Evolutionary conservation across 441 rosid genomes (phyloP).

Genomic region (Breynia disticha): DNA sequence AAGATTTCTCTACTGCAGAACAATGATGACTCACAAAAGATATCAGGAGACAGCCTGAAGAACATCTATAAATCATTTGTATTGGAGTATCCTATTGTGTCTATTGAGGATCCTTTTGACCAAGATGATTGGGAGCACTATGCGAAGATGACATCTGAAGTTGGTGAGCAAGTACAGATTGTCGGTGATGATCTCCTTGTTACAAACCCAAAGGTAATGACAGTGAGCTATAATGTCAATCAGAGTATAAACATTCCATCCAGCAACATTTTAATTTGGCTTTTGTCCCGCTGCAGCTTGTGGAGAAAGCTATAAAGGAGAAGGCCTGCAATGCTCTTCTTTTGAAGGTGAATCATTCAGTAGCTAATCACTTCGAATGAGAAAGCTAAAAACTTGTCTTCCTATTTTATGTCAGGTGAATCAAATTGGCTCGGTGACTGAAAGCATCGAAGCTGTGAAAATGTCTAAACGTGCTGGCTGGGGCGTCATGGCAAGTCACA

Average conservation of each 20-base stretch:
- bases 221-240: not conserved
- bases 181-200: constrained; percentile 94
- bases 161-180: constrained; percentile 68
- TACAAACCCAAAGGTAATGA: constrained; percentile 82
- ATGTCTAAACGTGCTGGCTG: constrained; percentile 93
- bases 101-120: constrained; percentile 97
- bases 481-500: constrained; percentile 95
- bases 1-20: constrained; percentile 28
- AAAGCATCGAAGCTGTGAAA: constrained; percentile 94
- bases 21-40: constrained; percentile 77
- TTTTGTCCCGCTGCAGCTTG: constrained; percentile 41
- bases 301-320: constrained; percentile 76
- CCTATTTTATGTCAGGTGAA: constrained; percentile 47
- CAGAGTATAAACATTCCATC: no score
- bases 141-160: constrained; percentile 59
- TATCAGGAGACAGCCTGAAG: constrained; percentile 77
- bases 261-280: not conserved
- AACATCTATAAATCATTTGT: constrained; percentile 84
- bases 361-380: not conserved
- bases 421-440: constrained; percentile 94
- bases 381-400: not conserved
- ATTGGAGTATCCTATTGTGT: constrained; percentile 84
- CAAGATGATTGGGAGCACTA: constrained; percentile 96
- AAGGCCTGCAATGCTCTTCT: constrained; percentile 94
- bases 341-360: constrained; percentile 46